Evolutionary conservation across 805 yeast genomes (phyloP).

Genomic region (Metschnikowia anglica): DNA sequence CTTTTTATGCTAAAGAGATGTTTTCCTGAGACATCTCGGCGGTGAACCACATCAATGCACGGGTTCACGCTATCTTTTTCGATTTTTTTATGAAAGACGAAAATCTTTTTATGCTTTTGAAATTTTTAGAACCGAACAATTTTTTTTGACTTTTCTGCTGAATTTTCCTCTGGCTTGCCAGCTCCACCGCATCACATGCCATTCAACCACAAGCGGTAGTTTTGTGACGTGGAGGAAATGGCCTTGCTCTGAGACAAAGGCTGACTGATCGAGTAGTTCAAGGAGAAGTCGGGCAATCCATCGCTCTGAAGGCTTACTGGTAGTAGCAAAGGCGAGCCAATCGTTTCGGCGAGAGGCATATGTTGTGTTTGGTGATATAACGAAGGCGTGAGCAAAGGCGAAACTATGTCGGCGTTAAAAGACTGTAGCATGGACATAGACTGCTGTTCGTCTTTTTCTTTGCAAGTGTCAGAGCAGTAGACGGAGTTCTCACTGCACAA

Average conservation of each 20-base stretch:
- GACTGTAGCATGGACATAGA: slow-evolving; percentile 18
- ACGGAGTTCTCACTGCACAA: slow-evolving; percentile 20
- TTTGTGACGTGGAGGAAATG: slow-evolving; percentile 33
- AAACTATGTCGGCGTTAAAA: slow-evolving; percentile 26
- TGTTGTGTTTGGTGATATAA: slow-evolving; percentile 28
- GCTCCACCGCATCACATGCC: slow-evolving; percentile 18
- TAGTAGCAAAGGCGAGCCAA: slow-evolving; percentile 27
- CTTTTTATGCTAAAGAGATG: slow-evolving; percentile 4
- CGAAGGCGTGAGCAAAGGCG: slow-evolving; percentile 41
- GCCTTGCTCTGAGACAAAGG: slow-evolving; percentile 18
- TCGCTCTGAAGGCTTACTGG: slow-evolving; percentile 19
- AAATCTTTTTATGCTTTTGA: not conserved
- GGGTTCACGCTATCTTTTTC: not conserved
- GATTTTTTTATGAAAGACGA: not conserved
- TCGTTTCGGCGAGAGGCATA: slow-evolving; percentile 16
- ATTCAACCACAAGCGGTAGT: slow-evolving; percentile 42
- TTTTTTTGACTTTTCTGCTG: not conserved
- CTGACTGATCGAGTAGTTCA: slow-evolving; percentile 33
- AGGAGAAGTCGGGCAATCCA: slow-evolving; percentile 31
- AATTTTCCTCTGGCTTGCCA: not conserved
- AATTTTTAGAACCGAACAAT: not conserved
- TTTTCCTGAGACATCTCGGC: not conserved
- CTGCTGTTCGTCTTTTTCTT: slow-evolving; percentile 31
- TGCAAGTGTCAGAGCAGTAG: slow-evolving; percentile 35
- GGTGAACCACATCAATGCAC: not conserved